Base-by-base conservation (phyloP, 805 yeast genomes). In the Grigorovia humatica region DNA sequence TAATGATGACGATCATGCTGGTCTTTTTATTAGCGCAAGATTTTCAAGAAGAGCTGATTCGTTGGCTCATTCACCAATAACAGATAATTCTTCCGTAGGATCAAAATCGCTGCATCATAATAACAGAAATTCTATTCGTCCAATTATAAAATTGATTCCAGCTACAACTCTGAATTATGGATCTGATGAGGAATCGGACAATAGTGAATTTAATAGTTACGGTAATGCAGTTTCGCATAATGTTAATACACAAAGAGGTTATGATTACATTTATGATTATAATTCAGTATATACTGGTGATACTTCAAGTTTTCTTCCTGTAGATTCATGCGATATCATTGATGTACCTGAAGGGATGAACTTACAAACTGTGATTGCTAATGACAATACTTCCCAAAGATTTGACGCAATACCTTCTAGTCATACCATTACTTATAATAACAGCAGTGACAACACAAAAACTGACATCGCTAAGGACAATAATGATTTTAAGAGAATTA, bases 111-210 rank as follows among this genome's bases (percentile, higher is more conserved):
- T 52, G 15, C 48, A 48, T 9, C 49, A 54, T 6, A 57, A 53
- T 38, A 38, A 42, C n/a, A 43, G 41, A n/a, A 45, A 43, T 12
- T 44, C 43, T n/a, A 32, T 48, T 19, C 50, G 65, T 55, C 77
- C 78, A 45, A 85, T 88, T 11, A 89, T 90, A 56, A 88, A 88
- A 41, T 73, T 81, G 45, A 70, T 91, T 49, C 97, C 98, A 2
- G 82, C 96, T 1, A 89, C 98, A 0, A 81, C 88, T 0, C 76
- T 91, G 51, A 89, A 90, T 63, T 80, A 80, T 63, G 87, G 88
- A 8, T 79, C 85, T 51, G 81, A 82, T 55, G 83, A 78, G 47
- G 83, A 79, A 52, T 71, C 70, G 9, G 71, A 66, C 43, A 70
- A 61, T 42, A 57, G 71, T 52, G 67, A 66, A 48, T 60, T 71